These are phyloP conservation scores for Silene coronaria DNA, from an alignment of 179 eudicot genomes.

Conservation along the genomic window DNA sequence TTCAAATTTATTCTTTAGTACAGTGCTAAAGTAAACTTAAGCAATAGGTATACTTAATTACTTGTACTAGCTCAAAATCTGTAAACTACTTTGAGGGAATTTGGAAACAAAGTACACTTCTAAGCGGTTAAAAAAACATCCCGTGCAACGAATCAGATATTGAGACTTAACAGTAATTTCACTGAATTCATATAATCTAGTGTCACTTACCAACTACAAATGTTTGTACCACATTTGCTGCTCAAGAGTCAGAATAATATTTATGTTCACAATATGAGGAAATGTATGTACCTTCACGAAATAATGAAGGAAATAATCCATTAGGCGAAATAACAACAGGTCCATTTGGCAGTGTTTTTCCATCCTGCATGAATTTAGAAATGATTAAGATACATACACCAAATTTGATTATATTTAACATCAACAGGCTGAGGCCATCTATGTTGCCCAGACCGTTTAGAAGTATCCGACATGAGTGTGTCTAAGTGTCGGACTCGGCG, in stretches of 20 bases:
- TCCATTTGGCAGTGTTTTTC: slow-evolving; percentile 84
- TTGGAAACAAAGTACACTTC: neutral
- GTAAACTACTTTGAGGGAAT: neutral
- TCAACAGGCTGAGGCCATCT: neutral
- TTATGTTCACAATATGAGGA: neutral
- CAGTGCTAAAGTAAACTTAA: neutral
- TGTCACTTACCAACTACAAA: neutral
- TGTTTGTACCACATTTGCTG: neutral
- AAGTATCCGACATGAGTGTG: too few relatives aligned
- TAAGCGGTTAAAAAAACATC: neutral
- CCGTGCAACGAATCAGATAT: neutral
- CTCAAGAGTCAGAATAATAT: neutral
- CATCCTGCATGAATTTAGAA: slow-evolving; percentile 56
- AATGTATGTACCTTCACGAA: slow-evolving; percentile 65
- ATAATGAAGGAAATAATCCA: slow-evolving; percentile 92
- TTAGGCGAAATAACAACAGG: slow-evolving; percentile 97
- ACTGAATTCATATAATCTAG: neutral
- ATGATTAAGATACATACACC: neutral
- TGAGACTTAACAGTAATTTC: neutral
- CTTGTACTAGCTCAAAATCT: neutral
- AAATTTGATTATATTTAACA: neutral
- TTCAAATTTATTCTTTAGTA: neutral
- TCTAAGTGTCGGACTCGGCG: too few relatives aligned
- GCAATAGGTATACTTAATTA: neutral
- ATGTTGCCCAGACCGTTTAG: too few relatives aligned